These are phyloP conservation scores for Pseudocercospora cruenta DNA, from an alignment of 2,329 filamentous ascomycete species.

Conservation along the genomic window DNA sequence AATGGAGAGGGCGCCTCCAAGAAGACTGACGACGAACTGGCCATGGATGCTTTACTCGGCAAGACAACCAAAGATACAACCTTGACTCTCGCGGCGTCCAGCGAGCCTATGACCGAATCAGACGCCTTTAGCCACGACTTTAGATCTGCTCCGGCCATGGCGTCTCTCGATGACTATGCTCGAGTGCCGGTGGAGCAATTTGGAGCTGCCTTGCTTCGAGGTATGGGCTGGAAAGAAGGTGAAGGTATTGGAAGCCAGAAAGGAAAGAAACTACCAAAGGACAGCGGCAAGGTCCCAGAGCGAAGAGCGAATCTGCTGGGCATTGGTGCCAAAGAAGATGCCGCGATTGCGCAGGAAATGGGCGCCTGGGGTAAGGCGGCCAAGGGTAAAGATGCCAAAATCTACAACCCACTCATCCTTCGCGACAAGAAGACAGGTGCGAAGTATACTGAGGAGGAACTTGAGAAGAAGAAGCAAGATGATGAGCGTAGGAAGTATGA, in stretches of 20 bases:
- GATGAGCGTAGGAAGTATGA: conserved; percentile 54
- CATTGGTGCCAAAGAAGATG: conserved; percentile 81
- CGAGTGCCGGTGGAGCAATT: conserved; percentile 93
- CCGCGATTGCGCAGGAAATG: conserved; percentile 67
- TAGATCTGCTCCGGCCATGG: conserved; percentile 70
- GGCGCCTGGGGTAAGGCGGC: conserved; percentile 75
- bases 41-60: conserved; percentile 52
- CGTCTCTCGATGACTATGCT: conserved; percentile 81
- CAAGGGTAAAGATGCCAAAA: conserved; percentile 59
- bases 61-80: conserved; percentile 40
- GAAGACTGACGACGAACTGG: conserved; percentile 61
- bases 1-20: conserved; percentile 13
- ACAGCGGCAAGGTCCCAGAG: conserved; percentile 62
- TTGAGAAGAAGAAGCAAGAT: conserved; percentile 49
- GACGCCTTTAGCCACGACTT: conserved; percentile 60
- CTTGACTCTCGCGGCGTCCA: conserved; percentile 43
- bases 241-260: conserved; percentile 60
- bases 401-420: conserved; percentile 66
- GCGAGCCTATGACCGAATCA: conserved; percentile 36
- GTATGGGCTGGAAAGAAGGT: conserved; percentile 91
- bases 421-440: conserved; percentile 66
- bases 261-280: conserved; percentile 50
- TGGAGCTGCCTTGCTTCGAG: conserved; percentile 82
- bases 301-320: conserved; percentile 80
- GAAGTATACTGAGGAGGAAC: conserved; percentile 64